These are phyloP conservation scores for Erucastrum elatum DNA, from an alignment of 345 rosid species.

Conservation along the genomic window DNA sequence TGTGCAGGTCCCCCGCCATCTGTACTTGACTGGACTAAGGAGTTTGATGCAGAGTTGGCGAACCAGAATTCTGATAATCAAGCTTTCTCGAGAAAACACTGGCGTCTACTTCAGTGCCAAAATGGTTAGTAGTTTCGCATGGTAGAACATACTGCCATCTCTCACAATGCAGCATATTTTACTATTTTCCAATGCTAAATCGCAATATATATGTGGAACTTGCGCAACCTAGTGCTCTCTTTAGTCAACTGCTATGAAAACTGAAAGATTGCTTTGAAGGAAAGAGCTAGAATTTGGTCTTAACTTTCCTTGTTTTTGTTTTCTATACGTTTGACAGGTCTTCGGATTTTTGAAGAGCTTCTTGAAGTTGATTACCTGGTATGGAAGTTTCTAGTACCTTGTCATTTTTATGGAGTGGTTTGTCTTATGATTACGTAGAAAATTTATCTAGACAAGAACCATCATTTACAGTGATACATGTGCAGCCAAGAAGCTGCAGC, in stretches of 20 bases:
- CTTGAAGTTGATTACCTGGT: conserved; percentile 99
- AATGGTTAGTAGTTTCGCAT: conserved; percentile 59
- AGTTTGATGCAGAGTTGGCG: conserved; percentile 71
- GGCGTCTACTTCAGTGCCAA: conserved; percentile 99
- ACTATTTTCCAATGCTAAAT: background rate
- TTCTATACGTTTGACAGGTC: conserved; percentile 60
- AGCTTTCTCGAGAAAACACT: conserved; percentile 92
- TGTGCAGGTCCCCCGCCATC: conserved; percentile 85
- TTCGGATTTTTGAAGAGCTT: conserved; percentile 99
- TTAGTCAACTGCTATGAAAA: conserved; percentile 16
- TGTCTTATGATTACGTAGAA: conserved; percentile 16
- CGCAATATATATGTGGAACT: background rate
- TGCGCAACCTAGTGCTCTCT: background rate
- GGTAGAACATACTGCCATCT: conserved; percentile 23
- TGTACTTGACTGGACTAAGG: conserved; percentile 88
- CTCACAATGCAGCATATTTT: background rate
- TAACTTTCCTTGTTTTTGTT: conserved; percentile 1
- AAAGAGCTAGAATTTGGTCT: conserved; percentile 2
- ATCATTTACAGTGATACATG: conserved; percentile 35
- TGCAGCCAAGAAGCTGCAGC: conserved; percentile 99
- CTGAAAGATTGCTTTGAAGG: conserved; percentile 5
- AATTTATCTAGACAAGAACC: conserved; percentile 27
- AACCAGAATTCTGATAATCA: conserved; percentile 75
- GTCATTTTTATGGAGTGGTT: conserved; percentile 12
- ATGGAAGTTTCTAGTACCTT: conserved; percentile 38